These are phyloP conservation scores for Lipomyces starkeyi DNA, from an alignment of 805 yeast species.

Conservation along the genomic window DNA sequence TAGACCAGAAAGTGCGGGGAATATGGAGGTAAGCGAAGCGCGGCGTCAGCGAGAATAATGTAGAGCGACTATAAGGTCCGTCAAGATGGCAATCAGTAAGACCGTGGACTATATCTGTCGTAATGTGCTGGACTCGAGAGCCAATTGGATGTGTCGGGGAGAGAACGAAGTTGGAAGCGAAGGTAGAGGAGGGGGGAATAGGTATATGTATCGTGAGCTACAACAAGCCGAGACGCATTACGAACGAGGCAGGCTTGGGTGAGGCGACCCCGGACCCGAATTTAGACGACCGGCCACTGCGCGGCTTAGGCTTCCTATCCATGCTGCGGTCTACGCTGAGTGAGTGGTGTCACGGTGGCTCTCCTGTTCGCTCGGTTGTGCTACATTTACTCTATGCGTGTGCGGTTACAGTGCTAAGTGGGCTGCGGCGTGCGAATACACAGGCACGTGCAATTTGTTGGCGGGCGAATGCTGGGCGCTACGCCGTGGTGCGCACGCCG, in stretches of 20 bases:
- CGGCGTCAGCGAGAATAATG: background rate
- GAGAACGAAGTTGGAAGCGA: background rate
- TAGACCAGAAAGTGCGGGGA: background rate
- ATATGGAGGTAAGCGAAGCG: background rate
- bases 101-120: background rate
- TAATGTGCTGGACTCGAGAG: background rate
- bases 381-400: background rate
- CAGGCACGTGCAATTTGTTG: background rate
- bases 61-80: background rate
- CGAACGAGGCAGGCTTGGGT: background rate
- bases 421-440: background rate
- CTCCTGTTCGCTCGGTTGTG: background rate
- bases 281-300: background rate
- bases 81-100: background rate
- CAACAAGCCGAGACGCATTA: background rate
- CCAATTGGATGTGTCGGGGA: background rate
- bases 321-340: background rate
- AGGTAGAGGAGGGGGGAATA: background rate
- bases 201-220: background rate
- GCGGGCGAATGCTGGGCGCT: background rate
- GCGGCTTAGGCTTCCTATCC: background rate
- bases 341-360: background rate
- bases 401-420: background rate
- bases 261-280: constrained; percentile 2
- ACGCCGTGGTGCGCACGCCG: background rate